Conservation (phyloP, 2,329 filamentous ascomycete genomes). For the Salinomyces thailandicus region DNA sequence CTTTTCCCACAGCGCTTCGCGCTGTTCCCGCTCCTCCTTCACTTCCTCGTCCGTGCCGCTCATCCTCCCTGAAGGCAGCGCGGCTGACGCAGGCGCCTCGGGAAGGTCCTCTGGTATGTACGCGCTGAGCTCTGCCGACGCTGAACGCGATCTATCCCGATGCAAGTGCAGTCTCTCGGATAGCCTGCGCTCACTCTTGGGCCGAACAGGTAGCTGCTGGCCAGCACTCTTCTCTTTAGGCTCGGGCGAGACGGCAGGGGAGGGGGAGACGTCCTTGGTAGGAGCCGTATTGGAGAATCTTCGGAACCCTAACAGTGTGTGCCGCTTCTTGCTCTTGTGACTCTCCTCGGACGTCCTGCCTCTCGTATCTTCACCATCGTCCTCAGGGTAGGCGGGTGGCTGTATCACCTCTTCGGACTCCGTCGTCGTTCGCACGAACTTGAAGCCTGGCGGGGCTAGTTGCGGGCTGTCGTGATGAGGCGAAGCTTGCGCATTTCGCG, state of each 20-base stretch:
- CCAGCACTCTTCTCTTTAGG: slow-evolving; percentile 5
- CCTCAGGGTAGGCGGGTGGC: slow-evolving; percentile 49
- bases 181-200: slow-evolving; percentile 38
- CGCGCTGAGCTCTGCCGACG: slow-evolving; percentile 50
- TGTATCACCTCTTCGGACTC: slow-evolving; percentile 66
- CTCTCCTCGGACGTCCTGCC: slow-evolving; percentile 13
- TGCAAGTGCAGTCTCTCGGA: slow-evolving; percentile 65
- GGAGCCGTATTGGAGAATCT: slow-evolving; percentile 22
- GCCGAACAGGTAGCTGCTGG: slow-evolving; percentile 15
- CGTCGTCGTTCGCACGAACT: slow-evolving; percentile 77
- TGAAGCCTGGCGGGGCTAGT: slow-evolving; percentile 52
- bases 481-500: slow-evolving; percentile 22
- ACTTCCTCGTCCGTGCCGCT: slow-evolving; percentile 25
- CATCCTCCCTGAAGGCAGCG: slow-evolving; percentile 18
- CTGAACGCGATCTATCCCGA: slow-evolving; percentile 41
- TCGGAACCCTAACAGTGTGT: slow-evolving; percentile 25
- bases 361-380: slow-evolving; percentile 15
- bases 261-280: slow-evolving; percentile 11
- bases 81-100: slow-evolving; percentile 64
- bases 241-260: slow-evolving; percentile 7
- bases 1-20: slow-evolving; percentile 80
- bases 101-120: slow-evolving; percentile 74
- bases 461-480: slow-evolving; percentile 24
- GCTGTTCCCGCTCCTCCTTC: slow-evolving; percentile 33
- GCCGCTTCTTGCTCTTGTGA: slow-evolving; percentile 15